These are phyloP conservation scores for Cyclotella cryptica DNA, from an alignment of 108 stramenopile species.

Conservation along the genomic window DNA sequence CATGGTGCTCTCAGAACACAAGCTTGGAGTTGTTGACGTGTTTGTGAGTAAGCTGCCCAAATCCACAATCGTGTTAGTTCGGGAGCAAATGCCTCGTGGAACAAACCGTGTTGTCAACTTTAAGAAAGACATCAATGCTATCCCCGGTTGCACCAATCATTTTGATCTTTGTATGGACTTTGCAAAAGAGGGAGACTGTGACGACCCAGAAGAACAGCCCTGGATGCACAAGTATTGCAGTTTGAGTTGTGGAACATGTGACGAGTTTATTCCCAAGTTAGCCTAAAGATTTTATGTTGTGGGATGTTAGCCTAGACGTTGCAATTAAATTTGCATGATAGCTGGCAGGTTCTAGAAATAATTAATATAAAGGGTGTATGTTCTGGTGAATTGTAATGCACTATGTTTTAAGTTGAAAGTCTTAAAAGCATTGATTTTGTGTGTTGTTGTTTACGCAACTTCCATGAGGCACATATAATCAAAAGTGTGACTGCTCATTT, in stretches of 20 bases:
- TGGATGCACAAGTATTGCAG: slow-evolving; percentile 52
- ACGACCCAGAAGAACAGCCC: slow-evolving; percentile 46
- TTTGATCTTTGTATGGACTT: slow-evolving; percentile 50
- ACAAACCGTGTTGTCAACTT: slow-evolving; percentile 50
- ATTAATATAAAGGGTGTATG: no score
- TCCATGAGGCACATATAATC: no score
- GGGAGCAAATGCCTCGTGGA: slow-evolving; percentile 54
- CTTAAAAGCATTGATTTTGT: no score
- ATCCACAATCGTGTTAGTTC: slow-evolving; percentile 28
- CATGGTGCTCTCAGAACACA: slow-evolving; percentile 36
- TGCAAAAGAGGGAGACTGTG: slow-evolving; percentile 54
- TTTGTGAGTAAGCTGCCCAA: slow-evolving; percentile 44
- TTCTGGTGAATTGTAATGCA: no score
- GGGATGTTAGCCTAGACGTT: neutral
- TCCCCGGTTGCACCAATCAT: slow-evolving; percentile 43
- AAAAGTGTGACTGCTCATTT: no score
- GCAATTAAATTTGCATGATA: no score
- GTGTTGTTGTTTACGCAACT: no score
- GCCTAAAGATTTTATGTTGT: neutral
- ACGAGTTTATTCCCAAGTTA: slow-evolving; percentile 23
- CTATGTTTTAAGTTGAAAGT: no score
- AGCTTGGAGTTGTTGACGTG: slow-evolving; percentile 23
- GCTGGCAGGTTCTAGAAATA: no score
- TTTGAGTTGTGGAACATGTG: slow-evolving; percentile 48
- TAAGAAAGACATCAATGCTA: slow-evolving; percentile 55